phyloP scores from a whole-genome alignment of 202 grass and related monocot species.

The Saccharum hybrid region DNA sequence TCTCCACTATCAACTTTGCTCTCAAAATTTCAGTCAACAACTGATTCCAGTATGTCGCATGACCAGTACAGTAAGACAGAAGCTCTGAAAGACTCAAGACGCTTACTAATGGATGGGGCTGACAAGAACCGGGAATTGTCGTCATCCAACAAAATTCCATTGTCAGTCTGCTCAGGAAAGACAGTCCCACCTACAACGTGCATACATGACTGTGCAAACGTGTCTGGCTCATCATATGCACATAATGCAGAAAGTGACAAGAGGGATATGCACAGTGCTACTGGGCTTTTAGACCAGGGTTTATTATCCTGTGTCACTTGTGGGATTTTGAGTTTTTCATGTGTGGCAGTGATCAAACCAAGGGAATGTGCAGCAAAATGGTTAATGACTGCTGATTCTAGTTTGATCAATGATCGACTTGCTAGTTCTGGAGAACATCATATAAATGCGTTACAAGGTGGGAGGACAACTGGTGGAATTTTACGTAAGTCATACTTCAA shows the following conservation, averaged over 20 bases:
- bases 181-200: slow-evolving; percentile 35
- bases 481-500: slow-evolving; percentile 47
- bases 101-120: slow-evolving; percentile 42
- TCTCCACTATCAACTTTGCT: slow-evolving; percentile 60
- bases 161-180: slow-evolving; percentile 42
- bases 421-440: slow-evolving; percentile 46
- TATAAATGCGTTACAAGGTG: slow-evolving; percentile 35
- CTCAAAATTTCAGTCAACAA: slow-evolving; percentile 49
- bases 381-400: slow-evolving; percentile 73
- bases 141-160: slow-evolving; percentile 44
- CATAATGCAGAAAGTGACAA: slow-evolving; percentile 52
- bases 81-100: slow-evolving; percentile 47
- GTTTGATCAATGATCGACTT: slow-evolving; percentile 59
- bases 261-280: slow-evolving; percentile 45
- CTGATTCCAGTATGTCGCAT: slow-evolving; percentile 49
- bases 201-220: slow-evolving; percentile 44
- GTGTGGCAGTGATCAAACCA: slow-evolving; percentile 92
- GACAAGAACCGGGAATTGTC: slow-evolving; percentile 37
- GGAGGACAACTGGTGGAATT: slow-evolving; percentile 23
- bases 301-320: slow-evolving; percentile 93
- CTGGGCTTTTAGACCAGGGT: slow-evolving; percentile 79
- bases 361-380: slow-evolving; percentile 66
- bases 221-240: slow-evolving; percentile 44
- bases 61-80: slow-evolving; percentile 46
- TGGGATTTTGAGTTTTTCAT: slow-evolving; percentile 99